Conservation (phyloP, 2,329 filamentous ascomycete species). For the Mycosphaerella sp. region DNA sequence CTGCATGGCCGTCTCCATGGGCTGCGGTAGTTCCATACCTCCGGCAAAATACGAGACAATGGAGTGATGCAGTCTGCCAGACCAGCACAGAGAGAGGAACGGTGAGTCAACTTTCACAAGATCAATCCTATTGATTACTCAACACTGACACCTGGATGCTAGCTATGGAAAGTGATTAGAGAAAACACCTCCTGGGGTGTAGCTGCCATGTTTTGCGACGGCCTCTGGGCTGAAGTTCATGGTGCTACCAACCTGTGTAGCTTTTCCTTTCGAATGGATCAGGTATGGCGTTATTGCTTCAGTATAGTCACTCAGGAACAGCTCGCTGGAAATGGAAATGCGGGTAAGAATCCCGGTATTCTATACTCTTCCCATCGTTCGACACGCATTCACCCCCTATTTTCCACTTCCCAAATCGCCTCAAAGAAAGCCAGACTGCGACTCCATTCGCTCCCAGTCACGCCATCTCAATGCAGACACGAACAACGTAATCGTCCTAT, state of each 20-base stretch:
- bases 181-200: slow-evolving; percentile 41
- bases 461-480: slow-evolving; percentile 55
- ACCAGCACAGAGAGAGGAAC: background rate
- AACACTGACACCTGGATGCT: background rate
- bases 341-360: slow-evolving; percentile 41
- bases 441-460: slow-evolving; percentile 59
- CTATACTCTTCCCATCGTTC: slow-evolving; percentile 42
- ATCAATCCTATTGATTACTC: background rate
- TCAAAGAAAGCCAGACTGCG: slow-evolving; percentile 54
- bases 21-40: background rate
- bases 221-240: slow-evolving; percentile 37
- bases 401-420: slow-evolving; percentile 58
- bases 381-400: slow-evolving; percentile 37
- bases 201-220: slow-evolving; percentile 38
- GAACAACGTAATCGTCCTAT: no score
- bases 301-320: slow-evolving; percentile 45
- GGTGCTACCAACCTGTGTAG: slow-evolving; percentile 43
- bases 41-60: background rate
- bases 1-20: background rate
- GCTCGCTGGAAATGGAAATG: slow-evolving; percentile 43
- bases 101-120: background rate
- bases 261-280: no score
- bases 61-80: background rate
- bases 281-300: no score
- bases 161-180: slow-evolving; percentile 36